Conservation (phyloP, 1,139 yeast genomes). For the Suhomyces anneliseae region DNA sequence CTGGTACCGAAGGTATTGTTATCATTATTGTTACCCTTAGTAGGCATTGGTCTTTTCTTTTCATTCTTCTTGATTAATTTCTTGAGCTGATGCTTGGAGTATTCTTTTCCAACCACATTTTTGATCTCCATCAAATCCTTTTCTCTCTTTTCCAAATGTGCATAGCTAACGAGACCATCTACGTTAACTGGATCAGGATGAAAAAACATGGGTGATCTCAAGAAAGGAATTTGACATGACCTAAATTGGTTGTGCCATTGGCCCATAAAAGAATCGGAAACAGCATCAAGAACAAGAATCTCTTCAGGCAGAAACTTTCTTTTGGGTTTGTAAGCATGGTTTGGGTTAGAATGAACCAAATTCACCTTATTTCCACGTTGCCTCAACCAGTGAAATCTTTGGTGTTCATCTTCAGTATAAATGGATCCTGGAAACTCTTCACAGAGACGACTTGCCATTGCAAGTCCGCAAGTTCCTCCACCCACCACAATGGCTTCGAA, state of each 20-base stretch:
- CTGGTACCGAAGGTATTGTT: background rate
- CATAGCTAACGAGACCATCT: constrained; percentile 46
- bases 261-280: constrained; percentile 32
- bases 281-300: constrained; percentile 35
- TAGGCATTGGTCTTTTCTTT: constrained; percentile 18
- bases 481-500: constrained; percentile 38
- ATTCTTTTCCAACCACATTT: constrained; percentile 49
- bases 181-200: constrained; percentile 49
- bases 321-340: constrained; percentile 16
- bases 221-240: constrained; percentile 42
- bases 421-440: constrained; percentile 40
- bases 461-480: constrained; percentile 44
- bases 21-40: constrained; percentile 1
- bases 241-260: constrained; percentile 49
- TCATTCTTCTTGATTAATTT: constrained; percentile 24
- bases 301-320: constrained; percentile 24
- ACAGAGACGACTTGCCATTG: constrained; percentile 37
- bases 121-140: constrained; percentile 42
- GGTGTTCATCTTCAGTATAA: constrained; percentile 45
- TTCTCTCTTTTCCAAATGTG: constrained; percentile 29
- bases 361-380: constrained; percentile 32
- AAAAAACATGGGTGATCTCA: constrained; percentile 53
- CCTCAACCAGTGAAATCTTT: constrained; percentile 41
- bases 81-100: constrained; percentile 45
- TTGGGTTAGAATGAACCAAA: constrained; percentile 18